Evolutionary conservation across 1,284 basidiomycete genomes (phyloP), one percentile per base, ranked within the genome.

Genomic region (Tylopilus orsonianus): DNA sequence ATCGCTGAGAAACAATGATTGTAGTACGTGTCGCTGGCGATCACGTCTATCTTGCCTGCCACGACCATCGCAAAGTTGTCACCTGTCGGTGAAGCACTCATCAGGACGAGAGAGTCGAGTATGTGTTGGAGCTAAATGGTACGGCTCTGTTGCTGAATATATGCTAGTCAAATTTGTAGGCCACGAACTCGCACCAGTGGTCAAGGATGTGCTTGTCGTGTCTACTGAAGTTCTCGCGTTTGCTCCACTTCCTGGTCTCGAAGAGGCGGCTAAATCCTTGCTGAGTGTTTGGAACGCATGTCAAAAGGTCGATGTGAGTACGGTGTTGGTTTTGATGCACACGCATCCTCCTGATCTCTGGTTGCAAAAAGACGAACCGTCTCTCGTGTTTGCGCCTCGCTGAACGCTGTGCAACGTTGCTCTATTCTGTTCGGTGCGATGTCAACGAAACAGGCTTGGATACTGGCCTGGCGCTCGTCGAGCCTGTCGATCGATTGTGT

Each of bases 231-330:
- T 81, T 9, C 66, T 84, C n/a, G 67, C 75, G 8, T 69, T 82
- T 24, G 78, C 70, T 0, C 83, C 85, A 10, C 58, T 86, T 19
- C 75, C 77, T 0, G 83, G 81, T 0, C 67, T 87, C 2, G 68
- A 71, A 5, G 64, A 72, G 16, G 79, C 77, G 0, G 83, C 80
- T 0, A 69, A 65, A 32, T 74, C 74, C 5, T 59, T 87, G 27
- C 53, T 86, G 16, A 64, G 66, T 13, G 82, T 87, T 18, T 87
- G 85, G 85, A 77, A 83, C 45, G 70, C 80, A 0, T 67, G 82
- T 19, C 72, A 81, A 41, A 54, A 67, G 27, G 80, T 87, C 20
- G 83, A 87, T 53, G 85, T 87, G 53, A 58, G 81, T 71, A 19
- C 12, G 14, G 8, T 5, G 5, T 24, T 23, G 16, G n/a, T 41